Base-by-base conservation (phyloP, 495 filamentous ascomycete species). In the Lepidopterella palustris region DNA sequence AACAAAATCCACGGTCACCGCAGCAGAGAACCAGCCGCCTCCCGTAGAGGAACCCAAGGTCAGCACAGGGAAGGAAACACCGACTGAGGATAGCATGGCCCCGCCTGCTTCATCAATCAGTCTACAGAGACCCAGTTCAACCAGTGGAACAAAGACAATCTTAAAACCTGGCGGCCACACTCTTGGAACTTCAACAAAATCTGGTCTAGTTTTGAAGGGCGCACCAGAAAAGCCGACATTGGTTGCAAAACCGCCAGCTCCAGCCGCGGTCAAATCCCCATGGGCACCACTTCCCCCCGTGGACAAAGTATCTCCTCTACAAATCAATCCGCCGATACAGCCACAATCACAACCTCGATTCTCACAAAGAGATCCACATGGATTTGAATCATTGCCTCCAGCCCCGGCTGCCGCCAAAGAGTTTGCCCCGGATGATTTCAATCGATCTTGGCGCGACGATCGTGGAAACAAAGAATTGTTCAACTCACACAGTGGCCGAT, bases 391-490 rank as follows among this genome's bases (percentile, higher is more conserved):
- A 18, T 72, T 76, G 47, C 76, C 75, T 23, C 74, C 74, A n/a
- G 74, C 71, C 8, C 77, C 74, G 57, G 74, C 65, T 5, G 76
- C 77, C 39, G 79, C 86, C 3, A 88, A 89, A 68, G 91, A 97
- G 71, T 93, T 97, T 65, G 89, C 90, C 8, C 90, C 92, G 4
- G 93, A 97, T 70, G 90, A 95, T 63, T 97, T 97, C 69, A 95
- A 88, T 68, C 82, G 95, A 57, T 81, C 84, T 21, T 95, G 88
- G 86, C 81, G 87, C 64, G 91, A 95, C 42, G 78, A 85, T 42
- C 77, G 82, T 9, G 81, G 77, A 21, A 76, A 76, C 27, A 83
- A 83, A 59, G 90, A 97, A 70, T 79, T 99, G 0, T 99, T 83
- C 72, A 96, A 97, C 71, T 95, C 93, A 9, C 86, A 95, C 39